Evolutionary conservation across 1,284 basidiomycete genomes (phyloP).

Genomic region (Acaromyces ingoldii): DNA sequence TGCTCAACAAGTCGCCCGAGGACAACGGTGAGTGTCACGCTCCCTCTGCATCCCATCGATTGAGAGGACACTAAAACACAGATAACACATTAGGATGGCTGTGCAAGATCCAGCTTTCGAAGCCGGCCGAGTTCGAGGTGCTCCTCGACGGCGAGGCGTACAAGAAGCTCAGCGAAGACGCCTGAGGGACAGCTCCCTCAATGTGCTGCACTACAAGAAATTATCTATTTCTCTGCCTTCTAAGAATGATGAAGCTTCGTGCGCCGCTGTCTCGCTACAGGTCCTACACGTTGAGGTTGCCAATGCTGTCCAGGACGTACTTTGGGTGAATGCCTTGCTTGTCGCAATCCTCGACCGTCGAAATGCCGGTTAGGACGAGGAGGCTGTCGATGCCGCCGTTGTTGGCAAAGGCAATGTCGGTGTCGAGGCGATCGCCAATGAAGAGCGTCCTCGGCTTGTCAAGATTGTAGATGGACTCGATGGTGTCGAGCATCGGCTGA

Average conservation of each 20-base stretch:
- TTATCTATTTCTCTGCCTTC: too few relatives aligned
- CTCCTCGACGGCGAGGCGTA: constrained; percentile 76
- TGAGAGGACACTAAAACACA: neutral
- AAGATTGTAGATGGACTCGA: constrained; percentile 60
- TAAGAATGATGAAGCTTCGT: too few relatives aligned
- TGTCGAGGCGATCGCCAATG: constrained; percentile 90
- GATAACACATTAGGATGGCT: constrained; percentile 66
- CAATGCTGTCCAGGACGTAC: constrained; percentile 40
- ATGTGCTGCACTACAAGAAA: too few relatives aligned
- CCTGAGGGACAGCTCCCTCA: too few relatives aligned
- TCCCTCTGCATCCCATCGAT: too few relatives aligned
- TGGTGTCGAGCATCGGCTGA: constrained; percentile 86
- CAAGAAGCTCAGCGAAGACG: constrained; percentile 64
- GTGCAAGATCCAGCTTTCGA: constrained; percentile 80
- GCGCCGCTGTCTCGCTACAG: too few relatives aligned
- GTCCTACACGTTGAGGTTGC: constrained; percentile 31
- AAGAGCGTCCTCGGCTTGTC: constrained; percentile 60
- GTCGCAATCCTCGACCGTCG: constrained; percentile 49
- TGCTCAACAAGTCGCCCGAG: constrained; percentile 86
- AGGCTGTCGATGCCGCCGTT: constrained; percentile 78
- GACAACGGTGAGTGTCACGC: constrained; percentile 64
- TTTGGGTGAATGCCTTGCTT: constrained; percentile 56
- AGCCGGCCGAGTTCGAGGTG: constrained; percentile 68
- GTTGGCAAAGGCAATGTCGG: constrained; percentile 88
- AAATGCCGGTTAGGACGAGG: constrained; percentile 79